These are phyloP conservation scores for Magnaporthiopsis incrustans DNA, from an alignment of 2,329 filamentous ascomycete genomes.

Conservation along the genomic window DNA sequence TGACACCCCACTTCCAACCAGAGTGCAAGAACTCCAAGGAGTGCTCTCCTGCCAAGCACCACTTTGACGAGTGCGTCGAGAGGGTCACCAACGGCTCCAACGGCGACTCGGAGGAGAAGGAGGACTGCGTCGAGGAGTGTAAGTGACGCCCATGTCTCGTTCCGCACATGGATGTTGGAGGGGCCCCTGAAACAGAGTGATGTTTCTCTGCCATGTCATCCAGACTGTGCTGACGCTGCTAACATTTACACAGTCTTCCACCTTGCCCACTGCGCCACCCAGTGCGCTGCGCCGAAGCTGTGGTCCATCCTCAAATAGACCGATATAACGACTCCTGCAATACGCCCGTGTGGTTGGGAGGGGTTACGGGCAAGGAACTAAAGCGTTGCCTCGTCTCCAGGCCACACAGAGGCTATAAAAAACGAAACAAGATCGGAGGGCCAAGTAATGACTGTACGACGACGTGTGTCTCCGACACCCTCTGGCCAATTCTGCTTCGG, in stretches of 20 bases:
- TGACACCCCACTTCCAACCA: constrained; percentile 31
- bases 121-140: constrained; percentile 99
- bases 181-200: neutral
- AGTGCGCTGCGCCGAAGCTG: constrained; percentile 93
- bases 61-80: constrained; percentile 97
- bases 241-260: constrained; percentile 73
- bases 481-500: neutral
- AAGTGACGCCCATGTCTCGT: constrained; percentile 31
- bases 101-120: constrained; percentile 61
- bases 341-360: neutral
- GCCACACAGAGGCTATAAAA: neutral
- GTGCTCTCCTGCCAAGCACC: constrained; percentile 87
- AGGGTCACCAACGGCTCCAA: constrained; percentile 58
- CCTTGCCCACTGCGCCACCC: constrained; percentile 87
- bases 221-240: constrained; percentile 4
- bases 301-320: constrained; percentile 85
- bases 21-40: constrained; percentile 83
- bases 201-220: neutral
- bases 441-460: neutral
- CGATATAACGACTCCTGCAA: neutral
- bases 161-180: neutral
- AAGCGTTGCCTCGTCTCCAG: neutral
- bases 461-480: neutral
- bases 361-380: neutral
- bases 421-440: neutral